Percentiles rank a stretch among this genome's conserved stretches.
Conservation (phyloP, 768 basidiomycete genomes). For the Suillus americanus region DNA sequence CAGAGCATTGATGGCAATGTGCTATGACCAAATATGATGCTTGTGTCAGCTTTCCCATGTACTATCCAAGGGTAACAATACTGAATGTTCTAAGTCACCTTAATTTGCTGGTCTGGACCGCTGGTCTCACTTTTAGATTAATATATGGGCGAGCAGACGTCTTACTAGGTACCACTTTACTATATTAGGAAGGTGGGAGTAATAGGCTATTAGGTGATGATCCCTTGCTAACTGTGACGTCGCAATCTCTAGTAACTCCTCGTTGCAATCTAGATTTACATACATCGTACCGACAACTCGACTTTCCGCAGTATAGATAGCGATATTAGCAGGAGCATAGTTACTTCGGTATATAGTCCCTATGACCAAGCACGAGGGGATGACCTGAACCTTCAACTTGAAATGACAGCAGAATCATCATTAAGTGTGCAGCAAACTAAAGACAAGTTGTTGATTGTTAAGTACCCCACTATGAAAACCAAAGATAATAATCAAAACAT, state of each 20-base stretch:
- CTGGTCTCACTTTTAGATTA: background rate
- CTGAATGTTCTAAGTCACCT: background rate
- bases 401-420: background rate
- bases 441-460: background rate
- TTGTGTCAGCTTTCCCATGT: background rate
- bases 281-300: too few species aligned
- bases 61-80: background rate
- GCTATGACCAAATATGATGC: background rate
- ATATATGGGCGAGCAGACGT: background rate
- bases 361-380: background rate
- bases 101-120: background rate
- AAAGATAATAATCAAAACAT: background rate
- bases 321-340: too few species aligned
- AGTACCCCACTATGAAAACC: background rate
- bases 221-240: too few species aligned
- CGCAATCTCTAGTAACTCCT: too few species aligned
- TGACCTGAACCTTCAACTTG: background rate
- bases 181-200: background rate
- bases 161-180: background rate
- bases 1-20: background rate
- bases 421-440: background rate
- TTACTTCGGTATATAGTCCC: too few species aligned
- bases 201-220: too few species aligned
- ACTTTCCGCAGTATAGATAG: too few species aligned
- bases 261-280: too few species aligned